Percentiles rank a stretch among this genome's conserved stretches.
Conservation (phyloP, 345 rosid species). For the Pseudoturritis turrita region DNA sequence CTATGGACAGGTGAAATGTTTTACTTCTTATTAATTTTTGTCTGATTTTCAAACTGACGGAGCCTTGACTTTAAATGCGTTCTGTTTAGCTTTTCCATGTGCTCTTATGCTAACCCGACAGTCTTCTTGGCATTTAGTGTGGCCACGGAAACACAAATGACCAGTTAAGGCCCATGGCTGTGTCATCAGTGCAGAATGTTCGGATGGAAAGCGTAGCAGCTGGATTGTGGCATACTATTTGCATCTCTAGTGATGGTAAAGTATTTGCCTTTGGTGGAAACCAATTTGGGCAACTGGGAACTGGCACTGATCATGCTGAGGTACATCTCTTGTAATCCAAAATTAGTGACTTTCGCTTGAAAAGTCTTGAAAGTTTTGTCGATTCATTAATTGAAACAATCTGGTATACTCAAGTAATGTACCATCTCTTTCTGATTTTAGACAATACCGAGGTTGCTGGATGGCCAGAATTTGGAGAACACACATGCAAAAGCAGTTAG, state of each 20-base stretch:
- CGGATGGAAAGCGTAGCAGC: slow-evolving; percentile 55
- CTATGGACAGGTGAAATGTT: slow-evolving; percentile 67
- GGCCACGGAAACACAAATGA: slow-evolving; percentile 77
- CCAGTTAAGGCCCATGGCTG: slow-evolving; percentile 58
- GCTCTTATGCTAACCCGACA: neutral
- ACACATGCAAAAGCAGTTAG: slow-evolving; percentile 51
- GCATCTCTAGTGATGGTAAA: slow-evolving; percentile 54
- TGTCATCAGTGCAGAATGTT: slow-evolving; percentile 46
- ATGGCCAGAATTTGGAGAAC: slow-evolving; percentile 50
- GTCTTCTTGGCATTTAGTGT: slow-evolving; percentile 44
- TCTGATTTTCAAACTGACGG: neutral
- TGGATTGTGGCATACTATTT: slow-evolving; percentile 84
- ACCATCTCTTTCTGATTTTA: slow-evolving; percentile 23
- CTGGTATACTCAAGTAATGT: neutral
- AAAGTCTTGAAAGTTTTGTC: neutral
- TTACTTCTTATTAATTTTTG: neutral
- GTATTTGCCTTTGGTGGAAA: slow-evolving; percentile 83
- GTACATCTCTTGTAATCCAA: slow-evolving; percentile 29
- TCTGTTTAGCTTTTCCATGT: neutral
- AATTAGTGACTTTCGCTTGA: neutral
- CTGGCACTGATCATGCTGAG: slow-evolving; percentile 73
- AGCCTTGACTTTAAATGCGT: neutral
- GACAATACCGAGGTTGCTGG: slow-evolving; percentile 60
- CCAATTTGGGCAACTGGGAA: slow-evolving; percentile 87
- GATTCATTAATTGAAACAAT: neutral